Percentiles rank a stretch among this genome's conserved stretches.
Evolutionary conservation across 495 filamentous ascomycete genomes (phyloP).

Genomic region (Podospora fimiseda): DNA sequence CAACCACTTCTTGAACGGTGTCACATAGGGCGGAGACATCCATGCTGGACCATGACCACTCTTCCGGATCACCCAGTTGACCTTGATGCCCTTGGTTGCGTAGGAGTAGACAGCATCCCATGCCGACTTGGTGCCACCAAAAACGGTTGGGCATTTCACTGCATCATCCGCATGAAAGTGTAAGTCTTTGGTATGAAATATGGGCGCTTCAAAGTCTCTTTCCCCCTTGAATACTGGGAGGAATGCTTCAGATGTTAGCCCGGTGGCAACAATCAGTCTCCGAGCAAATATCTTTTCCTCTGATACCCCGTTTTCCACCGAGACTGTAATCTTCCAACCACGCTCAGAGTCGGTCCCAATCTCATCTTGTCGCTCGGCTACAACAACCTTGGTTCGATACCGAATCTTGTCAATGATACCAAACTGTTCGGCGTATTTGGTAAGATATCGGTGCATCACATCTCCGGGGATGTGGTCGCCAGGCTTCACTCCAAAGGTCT

Average conservation of each 20-base stretch:
- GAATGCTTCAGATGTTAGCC: slow-evolving; percentile 34
- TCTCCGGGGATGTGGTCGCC: slow-evolving; percentile 65
- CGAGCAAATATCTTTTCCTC: slow-evolving; percentile 19
- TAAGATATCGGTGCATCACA: slow-evolving; percentile 60
- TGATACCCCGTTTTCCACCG: slow-evolving; percentile 3
- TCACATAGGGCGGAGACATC: slow-evolving; percentile 56
- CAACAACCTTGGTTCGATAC: slow-evolving; percentile 45
- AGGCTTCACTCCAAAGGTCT: slow-evolving; percentile 51
- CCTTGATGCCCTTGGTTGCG: slow-evolving; percentile 55
- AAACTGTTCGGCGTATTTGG: slow-evolving; percentile 55
- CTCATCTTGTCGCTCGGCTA: slow-evolving; percentile 44
- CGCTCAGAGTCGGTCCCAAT: slow-evolving; percentile 21
- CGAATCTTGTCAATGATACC: slow-evolving; percentile 49
- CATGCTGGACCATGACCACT: slow-evolving; percentile 67
- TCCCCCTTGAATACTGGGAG: slow-evolving; percentile 33
- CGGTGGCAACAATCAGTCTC: slow-evolving; percentile 34
- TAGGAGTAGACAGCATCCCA: slow-evolving; percentile 72
- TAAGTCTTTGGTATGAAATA: slow-evolving; percentile 62
- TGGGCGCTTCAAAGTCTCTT: slow-evolving; percentile 38
- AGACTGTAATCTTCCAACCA: slow-evolving; percentile 37
- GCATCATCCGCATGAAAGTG: slow-evolving; percentile 24
- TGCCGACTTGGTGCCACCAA: slow-evolving; percentile 69
- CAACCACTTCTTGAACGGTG: slow-evolving; percentile 39
- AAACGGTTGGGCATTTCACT: slow-evolving; percentile 47
- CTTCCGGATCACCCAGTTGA: slow-evolving; percentile 74